These are phyloP conservation scores for Tylopilus cervinicoccineus DNA, from an alignment of 768 basidiomycete genomes.

Conservation along the genomic window DNA sequence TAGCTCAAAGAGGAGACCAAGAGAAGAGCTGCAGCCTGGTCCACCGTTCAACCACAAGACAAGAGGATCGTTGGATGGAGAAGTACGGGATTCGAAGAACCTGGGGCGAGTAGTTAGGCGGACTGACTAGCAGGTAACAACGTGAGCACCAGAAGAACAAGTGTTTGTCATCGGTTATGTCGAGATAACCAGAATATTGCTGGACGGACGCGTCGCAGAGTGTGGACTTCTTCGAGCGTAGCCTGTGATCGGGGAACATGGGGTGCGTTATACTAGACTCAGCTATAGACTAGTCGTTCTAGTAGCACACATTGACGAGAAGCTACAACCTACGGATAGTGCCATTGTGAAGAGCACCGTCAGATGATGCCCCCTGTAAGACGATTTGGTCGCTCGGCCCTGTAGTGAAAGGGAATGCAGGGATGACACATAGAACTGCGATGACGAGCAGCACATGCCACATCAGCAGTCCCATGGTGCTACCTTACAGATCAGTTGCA, in stretches of 20 bases:
- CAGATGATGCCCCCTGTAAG: background rate
- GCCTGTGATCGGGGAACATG: background rate
- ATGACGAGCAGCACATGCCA: no score
- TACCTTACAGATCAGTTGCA: no score
- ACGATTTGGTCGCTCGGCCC: background rate
- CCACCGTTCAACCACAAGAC: background rate
- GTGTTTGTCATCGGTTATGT: slow-evolving; percentile 74
- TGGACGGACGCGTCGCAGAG: slow-evolving; percentile 63
- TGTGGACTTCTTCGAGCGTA: background rate
- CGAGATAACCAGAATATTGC: slow-evolving; percentile 80
- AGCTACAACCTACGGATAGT: background rate
- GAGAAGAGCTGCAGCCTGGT: background rate
- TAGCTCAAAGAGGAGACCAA: background rate
- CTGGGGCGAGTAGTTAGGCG: no score
- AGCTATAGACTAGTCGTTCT: background rate
- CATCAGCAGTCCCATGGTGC: no score
- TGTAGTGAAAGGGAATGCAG: background rate
- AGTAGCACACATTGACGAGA: background rate
- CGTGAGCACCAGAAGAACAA: slow-evolving; percentile 89
- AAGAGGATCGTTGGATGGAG: no score
- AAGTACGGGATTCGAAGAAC: no score
- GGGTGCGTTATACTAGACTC: background rate
- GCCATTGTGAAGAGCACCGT: no score
- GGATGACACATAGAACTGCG: background rate
- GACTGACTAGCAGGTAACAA: no score